phyloP scores from a whole-genome alignment of 768 basidiomycete genomes.

The Plicaturopsis crispa region DNA sequence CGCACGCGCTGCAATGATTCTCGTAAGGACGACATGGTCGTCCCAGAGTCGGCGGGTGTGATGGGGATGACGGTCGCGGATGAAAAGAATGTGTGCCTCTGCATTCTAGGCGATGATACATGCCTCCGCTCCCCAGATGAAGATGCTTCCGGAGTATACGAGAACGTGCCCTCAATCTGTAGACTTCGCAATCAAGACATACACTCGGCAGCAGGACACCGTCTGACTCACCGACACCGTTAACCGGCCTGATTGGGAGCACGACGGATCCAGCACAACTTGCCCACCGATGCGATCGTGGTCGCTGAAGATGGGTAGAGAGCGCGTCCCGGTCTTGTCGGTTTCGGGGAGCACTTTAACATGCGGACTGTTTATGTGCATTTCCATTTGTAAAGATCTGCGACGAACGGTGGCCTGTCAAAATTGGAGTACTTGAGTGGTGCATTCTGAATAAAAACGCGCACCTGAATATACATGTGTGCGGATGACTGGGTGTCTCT shows the following conservation, averaged over 20 bases:
- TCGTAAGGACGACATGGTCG: conserved; percentile 10
- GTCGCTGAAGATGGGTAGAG: conserved; percentile 49
- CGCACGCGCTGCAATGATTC: conserved; percentile 22
- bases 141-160: conserved; percentile 33
- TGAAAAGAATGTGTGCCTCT: conserved; percentile 43
- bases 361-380: conserved; percentile 58
- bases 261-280: conserved; percentile 47
- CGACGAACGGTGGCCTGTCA: conserved; percentile 2
- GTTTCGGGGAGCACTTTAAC: conserved; percentile 34
- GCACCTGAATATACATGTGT: too few relatives aligned
- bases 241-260: conserved; percentile 46
- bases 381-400: conserved; percentile 49
- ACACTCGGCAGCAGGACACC: not conserved
- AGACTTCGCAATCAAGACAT: not conserved
- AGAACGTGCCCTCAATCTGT: conserved; percentile 60
- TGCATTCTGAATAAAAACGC: too few relatives aligned
- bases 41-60: conserved; percentile 8
- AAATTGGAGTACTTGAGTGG: too few relatives aligned
- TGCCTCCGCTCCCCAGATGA: conserved; percentile 13
- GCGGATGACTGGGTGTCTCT: too few relatives aligned
- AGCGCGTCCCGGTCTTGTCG: conserved; percentile 16
- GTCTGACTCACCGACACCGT: conserved; percentile 39
- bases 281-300: conserved; percentile 55
- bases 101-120: conserved; percentile 14
- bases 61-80: conserved; percentile 38